phyloP scores from a whole-genome alignment of 805 yeast genomes.

The Diddensiella transvaalensis region DNA sequence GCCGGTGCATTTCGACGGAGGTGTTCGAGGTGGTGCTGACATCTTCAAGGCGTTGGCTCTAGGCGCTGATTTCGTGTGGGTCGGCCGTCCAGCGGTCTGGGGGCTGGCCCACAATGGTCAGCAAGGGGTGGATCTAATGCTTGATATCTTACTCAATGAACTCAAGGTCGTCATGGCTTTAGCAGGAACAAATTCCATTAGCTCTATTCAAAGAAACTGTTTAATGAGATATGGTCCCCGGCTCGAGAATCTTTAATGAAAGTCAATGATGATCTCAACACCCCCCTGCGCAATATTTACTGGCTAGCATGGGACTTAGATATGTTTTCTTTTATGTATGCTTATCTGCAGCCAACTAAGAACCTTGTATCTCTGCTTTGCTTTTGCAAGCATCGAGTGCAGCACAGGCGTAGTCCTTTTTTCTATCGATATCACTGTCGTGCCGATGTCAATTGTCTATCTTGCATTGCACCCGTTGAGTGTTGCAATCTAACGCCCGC shows the following conservation, averaged over 20 bases:
- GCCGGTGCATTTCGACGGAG: slow-evolving; percentile 63
- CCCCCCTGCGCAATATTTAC: too few relatives aligned
- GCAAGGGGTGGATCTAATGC: slow-evolving; percentile 47
- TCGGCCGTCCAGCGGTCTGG: slow-evolving; percentile 63
- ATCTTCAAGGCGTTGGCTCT: slow-evolving; percentile 61
- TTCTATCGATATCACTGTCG: too few relatives aligned
- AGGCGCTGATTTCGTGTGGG: slow-evolving; percentile 62
- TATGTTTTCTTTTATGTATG: too few relatives aligned
- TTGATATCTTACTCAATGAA: slow-evolving; percentile 24
- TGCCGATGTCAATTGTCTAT: too few relatives aligned
- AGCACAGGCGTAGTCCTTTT: too few relatives aligned
- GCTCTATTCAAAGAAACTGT: background rate
- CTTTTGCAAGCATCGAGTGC: too few relatives aligned
- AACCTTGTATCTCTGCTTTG: too few relatives aligned
- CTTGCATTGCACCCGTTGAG: too few relatives aligned
- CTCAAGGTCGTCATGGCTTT: slow-evolving; percentile 24
- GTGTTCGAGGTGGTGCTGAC: slow-evolving; percentile 63
- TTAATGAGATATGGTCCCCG: slow-evolving; percentile 5
- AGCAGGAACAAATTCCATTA: slow-evolving; percentile 20
- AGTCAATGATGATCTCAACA: too few relatives aligned
- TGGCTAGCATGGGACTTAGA: too few relatives aligned
- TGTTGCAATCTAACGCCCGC: too few relatives aligned
- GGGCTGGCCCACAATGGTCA: slow-evolving; percentile 67
- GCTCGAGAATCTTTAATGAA: background rate
- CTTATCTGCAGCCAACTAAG: too few relatives aligned